These are phyloP conservation scores for Gossypium trilobum DNA, from an alignment of 441 rosid species.

Conservation along the genomic window DNA sequence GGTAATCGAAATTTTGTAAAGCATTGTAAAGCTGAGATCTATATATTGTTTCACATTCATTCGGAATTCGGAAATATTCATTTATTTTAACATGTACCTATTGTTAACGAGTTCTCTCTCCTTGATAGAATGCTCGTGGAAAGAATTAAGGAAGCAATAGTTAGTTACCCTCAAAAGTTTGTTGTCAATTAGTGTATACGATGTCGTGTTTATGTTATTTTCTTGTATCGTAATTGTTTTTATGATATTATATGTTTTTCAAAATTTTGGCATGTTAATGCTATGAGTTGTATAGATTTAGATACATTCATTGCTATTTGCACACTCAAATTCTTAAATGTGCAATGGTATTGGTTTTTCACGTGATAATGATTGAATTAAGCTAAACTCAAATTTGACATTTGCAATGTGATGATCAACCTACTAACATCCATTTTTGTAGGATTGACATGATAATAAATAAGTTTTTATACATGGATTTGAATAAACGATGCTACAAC, in stretches of 20 bases:
- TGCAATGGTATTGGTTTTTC: no score
- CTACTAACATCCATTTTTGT: not conserved
- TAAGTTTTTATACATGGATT: slow-evolving; percentile 17
- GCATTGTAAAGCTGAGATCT: not conserved
- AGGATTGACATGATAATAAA: not conserved
- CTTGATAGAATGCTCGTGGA: not conserved
- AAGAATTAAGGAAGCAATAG: not conserved
- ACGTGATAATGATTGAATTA: no score
- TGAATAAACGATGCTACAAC: not conserved
- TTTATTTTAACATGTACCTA: not conserved
- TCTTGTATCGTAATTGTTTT: no score
- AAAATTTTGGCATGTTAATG: not conserved
- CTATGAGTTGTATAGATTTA: not conserved
- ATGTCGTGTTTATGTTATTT: not conserved
- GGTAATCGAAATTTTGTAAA: not conserved
- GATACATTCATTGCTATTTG: not conserved
- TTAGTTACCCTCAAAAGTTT: not conserved
- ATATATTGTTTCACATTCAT: not conserved
- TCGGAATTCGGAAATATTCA: not conserved
- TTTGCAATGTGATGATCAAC: no score
- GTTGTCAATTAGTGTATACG: not conserved
- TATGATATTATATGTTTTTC: no score
- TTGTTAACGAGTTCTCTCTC: not conserved
- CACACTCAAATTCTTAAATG: not conserved
- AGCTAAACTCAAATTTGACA: no score